Conservation (phyloP, 2,329 filamentous ascomycete genomes). For the Pseudogymnoascus destructans region DNA sequence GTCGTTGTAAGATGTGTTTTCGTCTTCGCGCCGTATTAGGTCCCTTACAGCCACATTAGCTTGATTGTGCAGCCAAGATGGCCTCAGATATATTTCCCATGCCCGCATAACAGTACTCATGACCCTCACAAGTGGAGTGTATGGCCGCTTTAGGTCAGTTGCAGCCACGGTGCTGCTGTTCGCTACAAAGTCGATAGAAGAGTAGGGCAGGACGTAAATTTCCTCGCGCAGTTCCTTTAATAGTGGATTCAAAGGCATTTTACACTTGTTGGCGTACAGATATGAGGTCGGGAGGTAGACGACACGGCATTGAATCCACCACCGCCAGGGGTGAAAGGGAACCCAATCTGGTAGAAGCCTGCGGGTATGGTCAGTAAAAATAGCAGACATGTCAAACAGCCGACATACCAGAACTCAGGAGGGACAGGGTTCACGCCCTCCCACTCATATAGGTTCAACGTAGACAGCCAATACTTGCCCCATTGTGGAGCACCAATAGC, state of each 20-base stretch:
- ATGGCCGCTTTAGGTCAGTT: conserved; percentile 79
- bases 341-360: conserved; percentile 68
- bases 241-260: conserved; percentile 42
- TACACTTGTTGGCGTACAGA: conserved; percentile 58
- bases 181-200: conserved; percentile 57
- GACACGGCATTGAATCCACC: conserved; percentile 90
- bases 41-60: no score
- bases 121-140: conserved; percentile 54
- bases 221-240: conserved; percentile 63
- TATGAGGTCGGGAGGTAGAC: conserved; percentile 84
- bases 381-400: no score
- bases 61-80: no score
- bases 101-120: no score
- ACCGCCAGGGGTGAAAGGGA: conserved; percentile 74
- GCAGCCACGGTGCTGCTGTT: conserved; percentile 70
- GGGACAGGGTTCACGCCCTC: conserved; percentile 85
- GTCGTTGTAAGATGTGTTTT: no score
- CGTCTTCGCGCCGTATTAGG: no score
- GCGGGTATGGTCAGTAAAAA: no score
- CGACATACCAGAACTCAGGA: conserved; percentile 60
- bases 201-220: conserved; percentile 63
- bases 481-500: no score
- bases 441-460: conserved; percentile 52
- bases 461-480: no score
- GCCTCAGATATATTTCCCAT: no score